Conservation (phyloP, 2,329 filamentous ascomycete genomes). For the Furcasterigmium furcatum region DNA sequence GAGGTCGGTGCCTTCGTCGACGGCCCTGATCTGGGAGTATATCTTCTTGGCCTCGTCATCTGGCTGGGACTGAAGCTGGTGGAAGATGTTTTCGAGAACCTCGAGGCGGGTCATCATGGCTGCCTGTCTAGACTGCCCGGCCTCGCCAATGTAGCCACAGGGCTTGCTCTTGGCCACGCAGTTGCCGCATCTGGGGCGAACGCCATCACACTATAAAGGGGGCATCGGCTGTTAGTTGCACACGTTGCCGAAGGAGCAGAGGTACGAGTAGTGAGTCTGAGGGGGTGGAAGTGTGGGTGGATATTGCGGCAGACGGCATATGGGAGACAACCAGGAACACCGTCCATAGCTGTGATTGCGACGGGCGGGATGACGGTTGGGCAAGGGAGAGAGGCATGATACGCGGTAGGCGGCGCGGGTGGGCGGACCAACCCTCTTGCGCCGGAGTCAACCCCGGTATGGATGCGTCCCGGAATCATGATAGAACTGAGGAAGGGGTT, state of each 20-base stretch:
- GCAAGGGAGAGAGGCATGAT: too few species aligned
- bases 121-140: slow-evolving; percentile 23
- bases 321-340: too few species aligned
- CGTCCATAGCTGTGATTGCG: too few species aligned
- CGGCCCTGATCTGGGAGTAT: slow-evolving; percentile 18
- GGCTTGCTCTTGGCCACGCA: slow-evolving; percentile 20
- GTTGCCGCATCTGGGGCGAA: slow-evolving; percentile 21
- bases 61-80: slow-evolving; percentile 15
- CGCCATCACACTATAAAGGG: slow-evolving; percentile 25
- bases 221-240: not conserved
- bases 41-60: slow-evolving; percentile 19
- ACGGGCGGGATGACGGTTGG: too few species aligned
- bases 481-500: too few species aligned
- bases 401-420: too few species aligned
- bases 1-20: slow-evolving; percentile 2
- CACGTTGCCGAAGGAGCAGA: not conserved
- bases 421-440: too few species aligned
- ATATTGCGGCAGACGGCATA: too few species aligned
- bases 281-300: not conserved
- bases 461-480: too few species aligned
- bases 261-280: not conserved
- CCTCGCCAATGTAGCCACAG: slow-evolving; percentile 26
- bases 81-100: slow-evolving; percentile 21
- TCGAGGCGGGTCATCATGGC: slow-evolving; percentile 23
- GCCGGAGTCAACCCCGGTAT: too few species aligned